Base-by-base conservation (phyloP, 352 stramenopile genomes). In the Globisporangium radiosum region DNA sequence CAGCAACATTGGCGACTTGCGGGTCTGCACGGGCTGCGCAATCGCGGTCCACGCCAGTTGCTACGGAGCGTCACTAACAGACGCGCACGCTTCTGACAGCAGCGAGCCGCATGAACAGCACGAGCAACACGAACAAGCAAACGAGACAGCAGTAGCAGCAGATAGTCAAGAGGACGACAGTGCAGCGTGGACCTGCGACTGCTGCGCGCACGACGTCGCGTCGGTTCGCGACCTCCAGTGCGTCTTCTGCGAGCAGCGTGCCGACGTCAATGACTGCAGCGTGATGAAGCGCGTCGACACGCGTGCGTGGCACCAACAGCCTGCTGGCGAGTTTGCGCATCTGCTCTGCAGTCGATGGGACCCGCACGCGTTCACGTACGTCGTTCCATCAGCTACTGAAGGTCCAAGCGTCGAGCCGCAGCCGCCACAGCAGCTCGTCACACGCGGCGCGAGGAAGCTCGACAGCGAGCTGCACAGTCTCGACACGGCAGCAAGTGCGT, bases 341-440 rank as follows among this genome's bases (percentile, higher is more conserved):
- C 47, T 76, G 42, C 53, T 86, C 40, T 86, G 76, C 54, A 67
- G 67, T 39, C 70, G 69, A 44, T 86, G 76, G 76, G 76, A 86
- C 52, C 76, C 76, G 47, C 64, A 66, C 40, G 44, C 49, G 15
- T 44, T 83, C n/a, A 9, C 39, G 19, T 44, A 47, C 45, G 45
- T 50, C 45, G 6, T 33, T 10, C 14, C 14, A 7, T 33, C 57
- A 39, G 62, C 37, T 33, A 5, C 44, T 40, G 45, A n/a, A 50
- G 13, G 14, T 19, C 48, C 1, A 25, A 25, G 17, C 19, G 6
- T 51, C 47, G 11, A 44, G 3, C 40, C 37, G 9, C 10, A 58
- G 56, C 47, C 44, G 13, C 68, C 71, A 15, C 39, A 7, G 53
- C 33, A 37, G 19, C 52, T 13, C 43, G 15, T 48, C 15, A 50